phyloP scores from a whole-genome alignment of 768 basidiomycete genomes.

The Leccinum variicolor region DNA sequence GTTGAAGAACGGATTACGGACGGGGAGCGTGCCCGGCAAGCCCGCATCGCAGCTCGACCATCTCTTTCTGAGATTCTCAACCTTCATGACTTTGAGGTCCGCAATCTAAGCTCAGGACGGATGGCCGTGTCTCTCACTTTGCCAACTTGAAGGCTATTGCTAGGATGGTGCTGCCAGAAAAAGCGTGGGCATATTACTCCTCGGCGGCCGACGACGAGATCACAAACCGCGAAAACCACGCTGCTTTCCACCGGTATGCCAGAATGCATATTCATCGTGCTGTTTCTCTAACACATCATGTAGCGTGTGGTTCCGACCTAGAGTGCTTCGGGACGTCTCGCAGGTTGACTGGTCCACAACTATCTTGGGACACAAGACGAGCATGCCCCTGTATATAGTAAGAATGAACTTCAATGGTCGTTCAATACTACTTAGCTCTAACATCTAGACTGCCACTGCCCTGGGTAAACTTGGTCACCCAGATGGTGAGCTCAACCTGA shows the following conservation, averaged over 20 bases:
- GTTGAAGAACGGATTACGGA: constrained; percentile 62
- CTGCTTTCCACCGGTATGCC: constrained; percentile 80
- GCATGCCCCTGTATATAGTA: constrained; percentile 82
- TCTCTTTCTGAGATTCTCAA: constrained; percentile 78
- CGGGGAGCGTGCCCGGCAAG: constrained; percentile 66
- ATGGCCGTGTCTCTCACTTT: constrained; percentile 7
- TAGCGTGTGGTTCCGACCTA: constrained; percentile 89
- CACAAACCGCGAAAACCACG: constrained; percentile 83
- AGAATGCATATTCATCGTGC: neutral
- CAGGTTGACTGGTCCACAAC: constrained; percentile 82
- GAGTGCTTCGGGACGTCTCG: constrained; percentile 79
- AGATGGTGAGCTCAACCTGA: constrained; percentile 90
- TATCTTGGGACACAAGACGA: constrained; percentile 72
- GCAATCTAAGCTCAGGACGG: neutral
- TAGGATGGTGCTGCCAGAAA: constrained; percentile 72
- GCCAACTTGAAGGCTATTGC: constrained; percentile 82
- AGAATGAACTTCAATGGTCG: constrained; percentile 10
- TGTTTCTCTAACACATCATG: neutral
- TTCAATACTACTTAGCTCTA: constrained; percentile 6
- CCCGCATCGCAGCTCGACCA: constrained; percentile 61
- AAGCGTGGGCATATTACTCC: constrained; percentile 96
- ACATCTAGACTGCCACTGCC: constrained; percentile 67
- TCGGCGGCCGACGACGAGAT: constrained; percentile 98
- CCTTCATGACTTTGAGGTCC: constrained; percentile 91
- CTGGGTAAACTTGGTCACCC: constrained; percentile 95